Percentiles rank a stretch among this genome's conserved stretches.
Evolutionary conservation across 2,329 filamentous ascomycete species (phyloP).

Genomic region (Cercospora canescens): DNA sequence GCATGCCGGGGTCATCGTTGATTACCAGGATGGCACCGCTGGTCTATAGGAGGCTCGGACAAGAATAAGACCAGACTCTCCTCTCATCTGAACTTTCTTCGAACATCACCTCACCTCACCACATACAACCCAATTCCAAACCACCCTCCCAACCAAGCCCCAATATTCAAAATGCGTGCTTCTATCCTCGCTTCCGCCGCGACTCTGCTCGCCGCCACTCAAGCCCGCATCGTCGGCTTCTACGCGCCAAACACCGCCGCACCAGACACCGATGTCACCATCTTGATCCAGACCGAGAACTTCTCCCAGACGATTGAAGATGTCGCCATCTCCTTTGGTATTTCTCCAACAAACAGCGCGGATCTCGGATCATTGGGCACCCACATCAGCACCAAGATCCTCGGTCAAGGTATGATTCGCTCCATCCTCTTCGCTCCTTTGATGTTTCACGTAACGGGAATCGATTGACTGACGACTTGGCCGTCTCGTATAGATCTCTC

Average conservation of each 20-base stretch:
- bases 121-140: not conserved
- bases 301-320: conserved; percentile 50
- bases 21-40: not conserved
- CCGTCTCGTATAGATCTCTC: conserved; percentile 13
- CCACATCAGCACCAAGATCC: conserved; percentile 13
- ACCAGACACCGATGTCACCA: conserved; percentile 40
- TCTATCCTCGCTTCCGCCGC: conserved; percentile 14
- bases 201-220: conserved; percentile 20
- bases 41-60: too few relatives aligned
- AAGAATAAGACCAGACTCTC: too few relatives aligned
- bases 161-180: conserved; percentile 7
- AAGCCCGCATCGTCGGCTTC: conserved; percentile 48
- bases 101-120: not conserved
- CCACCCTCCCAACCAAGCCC: not conserved
- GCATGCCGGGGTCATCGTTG: not conserved
- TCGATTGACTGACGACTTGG: not conserved
- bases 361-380: conserved; percentile 15
- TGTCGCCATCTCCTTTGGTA: conserved; percentile 47
- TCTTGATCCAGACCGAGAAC: conserved; percentile 43
- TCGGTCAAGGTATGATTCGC: conserved; percentile 18
- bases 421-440: not conserved
- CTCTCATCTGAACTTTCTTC: not conserved
- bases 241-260: conserved; percentile 44
- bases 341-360: conserved; percentile 2
- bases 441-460: not conserved